Percentiles rank a stretch among this genome's conserved stretches.
phyloP scores from a whole-genome alignment of 2,329 filamentous ascomycete species.

The Neocatenulostroma microsporum region DNA sequence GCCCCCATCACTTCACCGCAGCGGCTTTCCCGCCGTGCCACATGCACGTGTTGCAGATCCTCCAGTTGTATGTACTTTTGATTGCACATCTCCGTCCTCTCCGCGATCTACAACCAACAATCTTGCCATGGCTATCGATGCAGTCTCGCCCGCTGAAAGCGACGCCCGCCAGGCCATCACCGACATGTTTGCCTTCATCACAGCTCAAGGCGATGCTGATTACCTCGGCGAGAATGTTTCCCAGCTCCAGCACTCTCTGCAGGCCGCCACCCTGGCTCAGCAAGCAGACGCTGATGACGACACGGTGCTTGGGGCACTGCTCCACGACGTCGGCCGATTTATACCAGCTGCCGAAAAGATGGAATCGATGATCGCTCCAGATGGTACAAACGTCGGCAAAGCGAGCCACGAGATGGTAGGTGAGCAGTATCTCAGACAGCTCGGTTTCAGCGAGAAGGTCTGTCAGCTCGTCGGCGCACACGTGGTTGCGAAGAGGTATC shows the following conservation, averaged over 20 bases:
- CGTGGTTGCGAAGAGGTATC: slow-evolving; percentile 36
- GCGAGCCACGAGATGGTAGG: slow-evolving; percentile 34
- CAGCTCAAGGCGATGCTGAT: slow-evolving; percentile 22
- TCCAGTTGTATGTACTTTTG: neutral
- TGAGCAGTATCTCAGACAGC: slow-evolving; percentile 27
- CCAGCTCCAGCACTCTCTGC: slow-evolving; percentile 27
- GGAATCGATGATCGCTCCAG: slow-evolving; percentile 16
- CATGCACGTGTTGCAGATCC: neutral
- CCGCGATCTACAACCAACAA: slow-evolving; percentile 2
- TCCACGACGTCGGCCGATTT: slow-evolving; percentile 39
- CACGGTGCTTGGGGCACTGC: slow-evolving; percentile 33
- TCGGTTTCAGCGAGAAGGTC: slow-evolving; percentile 32
- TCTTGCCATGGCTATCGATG: slow-evolving; percentile 1
- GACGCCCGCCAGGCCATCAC: slow-evolving; percentile 14
- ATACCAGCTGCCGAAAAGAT: slow-evolving; percentile 28
- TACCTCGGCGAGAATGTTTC: slow-evolving; percentile 26
- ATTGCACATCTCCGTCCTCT: too few species aligned
- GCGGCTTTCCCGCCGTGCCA: slow-evolving; percentile 1
- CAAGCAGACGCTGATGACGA: slow-evolving; percentile 19
- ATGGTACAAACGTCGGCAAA: slow-evolving; percentile 29
- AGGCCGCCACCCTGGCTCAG: slow-evolving; percentile 25
- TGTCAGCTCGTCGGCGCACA: slow-evolving; percentile 33
- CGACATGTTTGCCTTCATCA: slow-evolving; percentile 17
- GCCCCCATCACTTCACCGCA: too few species aligned
- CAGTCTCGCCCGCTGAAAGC: slow-evolving; percentile 6